Evolutionary conservation across 2,329 filamentous ascomycete genomes (phyloP), one percentile per base, ranked within the genome.

Genomic region (Sarocladium strictum): DNA sequence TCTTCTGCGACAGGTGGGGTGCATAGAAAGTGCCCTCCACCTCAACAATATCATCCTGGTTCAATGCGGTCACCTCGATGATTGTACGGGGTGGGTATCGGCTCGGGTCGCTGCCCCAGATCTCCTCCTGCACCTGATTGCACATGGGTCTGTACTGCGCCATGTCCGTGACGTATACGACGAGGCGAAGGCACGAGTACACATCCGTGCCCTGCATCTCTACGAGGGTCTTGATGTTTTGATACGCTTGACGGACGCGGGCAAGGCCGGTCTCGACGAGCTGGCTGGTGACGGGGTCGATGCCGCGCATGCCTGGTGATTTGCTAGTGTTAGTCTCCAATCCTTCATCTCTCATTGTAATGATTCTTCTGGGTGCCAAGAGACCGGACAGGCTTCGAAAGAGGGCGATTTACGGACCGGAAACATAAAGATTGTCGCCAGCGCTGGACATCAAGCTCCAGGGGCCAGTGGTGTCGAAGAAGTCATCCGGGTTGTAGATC

Each of bases 281-380:
- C 2, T 62, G 67, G 49, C 60, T 63, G 35, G 68, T 67, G 14
- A 57, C 56, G 2, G 61, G 64, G 53, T 64, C 60, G 54, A 69
- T 66, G 7, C 66, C 67, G 23, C 65, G 62, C 63, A 68, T 68
- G n/a, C 65, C 63, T 61, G 21, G n/a, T n/a, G n/a, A n/a, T n/a
- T n/a, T n/a, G 19, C 17, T 17, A 43, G 51, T 21, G 41, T 54
- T 5, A 54, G 51, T 6, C 23, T 17, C 4, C 9, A n/a, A n/a
- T n/a, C n/a, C n/a, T n/a, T n/a, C n/a, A n/a, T n/a, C n/a, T n/a
- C n/a, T n/a, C n/a, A n/a, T n/a, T n/a, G n/a, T n/a, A n/a, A n/a
- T n/a, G n/a, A n/a, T n/a, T n/a, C n/a, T n/a, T n/a, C n/a, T n/a
- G n/a, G n/a, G n/a, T n/a, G n/a, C n/a, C n/a, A n/a, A n/a, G n/a